These are phyloP conservation scores for Phoma herbarum DNA, from an alignment of 2,329 filamentous ascomycete genomes.

Conservation along the genomic window DNA sequence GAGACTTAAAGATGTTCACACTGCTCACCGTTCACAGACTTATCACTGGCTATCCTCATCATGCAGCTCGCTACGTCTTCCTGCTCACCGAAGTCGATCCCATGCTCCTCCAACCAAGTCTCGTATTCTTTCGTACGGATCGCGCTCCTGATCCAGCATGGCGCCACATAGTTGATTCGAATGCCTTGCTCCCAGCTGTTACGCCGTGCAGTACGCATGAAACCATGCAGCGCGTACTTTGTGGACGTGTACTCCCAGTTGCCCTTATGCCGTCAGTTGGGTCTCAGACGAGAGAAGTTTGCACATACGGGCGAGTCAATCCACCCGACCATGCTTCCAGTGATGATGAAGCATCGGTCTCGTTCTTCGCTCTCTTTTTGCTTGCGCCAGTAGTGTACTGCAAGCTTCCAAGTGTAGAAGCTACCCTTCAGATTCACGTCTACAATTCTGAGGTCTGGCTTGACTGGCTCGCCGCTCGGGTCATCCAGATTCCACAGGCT, in stretches of 20 bases:
- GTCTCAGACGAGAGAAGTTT: background rate
- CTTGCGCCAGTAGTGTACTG: conserved; percentile 29
- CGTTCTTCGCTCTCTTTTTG: conserved; percentile 27
- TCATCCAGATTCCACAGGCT: background rate
- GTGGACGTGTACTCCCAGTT: conserved; percentile 54
- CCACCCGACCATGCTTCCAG: conserved; percentile 29
- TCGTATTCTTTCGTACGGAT: background rate
- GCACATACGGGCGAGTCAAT: conserved; percentile 28
- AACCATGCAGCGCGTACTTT: conserved; percentile 30
- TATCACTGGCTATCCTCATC: conserved; percentile 43
- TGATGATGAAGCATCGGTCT: conserved; percentile 33
- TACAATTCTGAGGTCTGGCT: background rate
- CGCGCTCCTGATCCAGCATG: background rate
- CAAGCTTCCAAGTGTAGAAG: conserved; percentile 31
- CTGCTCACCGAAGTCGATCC: conserved; percentile 52
- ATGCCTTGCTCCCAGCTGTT: conserved; percentile 29
- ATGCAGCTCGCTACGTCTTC: conserved; percentile 47
- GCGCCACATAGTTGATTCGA: conserved; percentile 33
- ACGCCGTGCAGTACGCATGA: conserved; percentile 27
- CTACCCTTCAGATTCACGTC: background rate
- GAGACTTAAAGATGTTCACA: conserved; percentile 26
- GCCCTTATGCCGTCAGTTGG: conserved; percentile 17
- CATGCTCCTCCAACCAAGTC: conserved; percentile 42
- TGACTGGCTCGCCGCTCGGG: background rate
- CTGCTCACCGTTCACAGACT: conserved; percentile 35